Percentiles rank a stretch among this genome's conserved stretches.
Conservation (phyloP, 2,329 filamentous ascomycete species). For the Rutstroemia sp. region DNA sequence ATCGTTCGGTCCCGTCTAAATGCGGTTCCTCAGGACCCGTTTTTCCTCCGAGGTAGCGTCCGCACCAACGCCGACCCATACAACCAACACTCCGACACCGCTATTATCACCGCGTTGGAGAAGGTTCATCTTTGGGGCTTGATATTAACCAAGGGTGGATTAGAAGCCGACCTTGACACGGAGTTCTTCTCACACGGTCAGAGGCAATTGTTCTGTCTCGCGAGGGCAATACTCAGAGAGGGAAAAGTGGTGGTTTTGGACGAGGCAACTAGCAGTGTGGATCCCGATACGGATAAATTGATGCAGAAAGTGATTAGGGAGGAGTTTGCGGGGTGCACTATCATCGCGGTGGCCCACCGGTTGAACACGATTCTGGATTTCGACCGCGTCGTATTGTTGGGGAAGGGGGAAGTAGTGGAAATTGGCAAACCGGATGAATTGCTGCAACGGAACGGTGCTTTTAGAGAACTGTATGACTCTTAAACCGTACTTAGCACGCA, state of each 20-base stretch:
- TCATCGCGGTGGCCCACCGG: slow-evolving; percentile 35
- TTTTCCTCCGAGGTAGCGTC: slow-evolving; percentile 41
- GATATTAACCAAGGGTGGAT: slow-evolving; percentile 16
- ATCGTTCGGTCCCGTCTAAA: slow-evolving; percentile 37
- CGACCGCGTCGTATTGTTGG: slow-evolving; percentile 10
- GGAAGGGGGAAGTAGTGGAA: slow-evolving; percentile 3
- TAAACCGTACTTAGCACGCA: background rate
- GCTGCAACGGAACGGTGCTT: slow-evolving; percentile 28
- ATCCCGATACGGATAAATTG: slow-evolving; percentile 46
- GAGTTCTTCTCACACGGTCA: slow-evolving; percentile 59
- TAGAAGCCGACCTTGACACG: slow-evolving; percentile 34
- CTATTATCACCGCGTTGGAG: slow-evolving; percentile 37
- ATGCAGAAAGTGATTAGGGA: slow-evolving; percentile 49
- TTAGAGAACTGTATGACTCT: slow-evolving; percentile 17
- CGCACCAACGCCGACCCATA: slow-evolving; percentile 42
- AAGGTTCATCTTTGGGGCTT: slow-evolving; percentile 32
- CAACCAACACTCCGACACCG: slow-evolving; percentile 31
- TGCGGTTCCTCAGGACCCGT: slow-evolving; percentile 41
- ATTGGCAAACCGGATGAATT: background rate
- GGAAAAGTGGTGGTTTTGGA: slow-evolving; percentile 36
- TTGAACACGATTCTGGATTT: slow-evolving; percentile 42
- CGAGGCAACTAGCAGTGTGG: slow-evolving; percentile 44
- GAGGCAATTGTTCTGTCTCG: slow-evolving; percentile 42
- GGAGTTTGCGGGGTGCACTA: slow-evolving; percentile 47
- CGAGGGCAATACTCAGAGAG: slow-evolving; percentile 36